Conservation (phyloP, 2,329 filamentous ascomycete genomes). For the Xylariomycetidae sp. region DNA sequence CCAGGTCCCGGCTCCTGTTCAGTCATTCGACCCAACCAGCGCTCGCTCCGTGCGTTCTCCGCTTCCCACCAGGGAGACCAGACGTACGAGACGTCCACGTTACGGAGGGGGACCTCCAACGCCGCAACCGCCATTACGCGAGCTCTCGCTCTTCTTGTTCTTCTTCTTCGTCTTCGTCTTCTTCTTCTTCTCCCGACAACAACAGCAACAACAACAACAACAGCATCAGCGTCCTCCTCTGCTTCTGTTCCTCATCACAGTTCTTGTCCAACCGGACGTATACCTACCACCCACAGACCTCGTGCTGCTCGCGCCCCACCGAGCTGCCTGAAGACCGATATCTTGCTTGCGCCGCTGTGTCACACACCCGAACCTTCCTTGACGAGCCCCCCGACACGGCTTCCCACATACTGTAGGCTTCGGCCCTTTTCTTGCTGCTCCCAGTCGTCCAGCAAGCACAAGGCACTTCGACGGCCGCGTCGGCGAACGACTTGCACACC, state of each 20-base stretch:
- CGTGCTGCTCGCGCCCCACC: background rate
- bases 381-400: slow-evolving; percentile 13
- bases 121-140: slow-evolving; percentile 4
- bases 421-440: slow-evolving; percentile 21
- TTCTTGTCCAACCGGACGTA: too few relatives aligned
- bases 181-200: too few relatives aligned
- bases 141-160: background rate
- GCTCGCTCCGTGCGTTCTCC: slow-evolving; percentile 4
- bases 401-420: slow-evolving; percentile 19
- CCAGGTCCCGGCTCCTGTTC: too few relatives aligned
- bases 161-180: too few relatives aligned
- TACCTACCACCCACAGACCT: background rate
- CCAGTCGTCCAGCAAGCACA: slow-evolving; percentile 15
- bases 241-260: too few relatives aligned
- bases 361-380: slow-evolving; percentile 9
- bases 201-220: too few relatives aligned
- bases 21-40: too few relatives aligned
- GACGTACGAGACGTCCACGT: background rate
- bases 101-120: slow-evolving; percentile 13
- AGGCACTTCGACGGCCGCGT: slow-evolving; percentile 14
- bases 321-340: background rate
- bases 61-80: slow-evolving; percentile 1
- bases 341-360: slow-evolving; percentile 10
- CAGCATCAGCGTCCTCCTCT: too few relatives aligned
- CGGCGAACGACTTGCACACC: slow-evolving; percentile 15